Evolutionary conservation across 1,284 basidiomycete genomes (phyloP), one percentile per base, ranked within the genome.

Genomic region (Pisolithus thermaeus): DNA sequence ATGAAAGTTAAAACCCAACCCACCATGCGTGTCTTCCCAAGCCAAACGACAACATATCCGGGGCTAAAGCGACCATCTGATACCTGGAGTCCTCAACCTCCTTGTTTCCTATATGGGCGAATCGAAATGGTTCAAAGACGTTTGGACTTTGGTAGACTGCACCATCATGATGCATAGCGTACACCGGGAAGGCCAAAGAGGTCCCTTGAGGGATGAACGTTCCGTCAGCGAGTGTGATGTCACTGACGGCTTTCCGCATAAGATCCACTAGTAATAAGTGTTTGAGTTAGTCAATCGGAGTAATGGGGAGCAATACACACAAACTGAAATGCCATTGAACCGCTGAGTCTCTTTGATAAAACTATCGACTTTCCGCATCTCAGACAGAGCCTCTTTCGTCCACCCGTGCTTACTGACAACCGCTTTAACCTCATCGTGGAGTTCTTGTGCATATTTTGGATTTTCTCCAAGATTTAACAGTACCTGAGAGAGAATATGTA

Each of bases 321-420:
- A 39, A 50, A 55, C 2, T 67, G 43, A 25, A 4, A 14, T 42
- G 0, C 68, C 66, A 27, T 67, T 59, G 16, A 69, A 42, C 1
- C 77, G 66, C 48, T 70, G 65, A 2, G 65, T 64, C 56, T 79
- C 77, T 42, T 65, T 69, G 22, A 80, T 28, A 58, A 79, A 76
- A 54, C 76, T 79, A 58, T 79, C 77, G 2, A 77, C 50, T 53
- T 71, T 73, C 46, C 57, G 58, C 73, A 78, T 73, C 46, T 70
- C 70, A 35, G 55, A 61, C 30, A 79, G 51, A 0, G 70, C 66
- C 0, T 50, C 57, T 55, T 74, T 76, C 4, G 74, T 69, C 75
- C 77, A 77, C 1, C 76, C 77, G 4, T 75, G 66, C 36, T 65
- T 52, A 0, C 54, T 52, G 3, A 77, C 52, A 6, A 73, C 58